Evolutionary conservation across 257 asterid species (phyloP), one percentile per base, ranked within the genome.

Genomic region (Cinchona pubescens): DNA sequence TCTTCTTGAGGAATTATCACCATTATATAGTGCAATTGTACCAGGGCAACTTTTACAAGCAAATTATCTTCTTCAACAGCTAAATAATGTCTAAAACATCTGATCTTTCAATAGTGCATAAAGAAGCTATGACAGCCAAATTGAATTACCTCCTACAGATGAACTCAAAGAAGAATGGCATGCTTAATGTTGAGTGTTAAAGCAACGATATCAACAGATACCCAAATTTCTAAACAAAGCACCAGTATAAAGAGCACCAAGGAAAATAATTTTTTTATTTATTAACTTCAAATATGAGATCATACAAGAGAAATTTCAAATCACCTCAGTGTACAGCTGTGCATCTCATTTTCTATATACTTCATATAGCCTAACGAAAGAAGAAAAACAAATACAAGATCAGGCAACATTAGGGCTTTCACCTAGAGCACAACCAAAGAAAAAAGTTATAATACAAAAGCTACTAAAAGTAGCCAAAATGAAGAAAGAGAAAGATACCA

Each of bases 401-500:
- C 61, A 84, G 46, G 32, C 30, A 76, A 78, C 76, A 76, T 46
- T 61, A 23, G 79, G 79, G 77, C 70, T 61, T n/a, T 83, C 81
- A 76, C 58, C 85, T 81, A 79, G 67, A 69, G 35, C 77, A 67
- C 71, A 77, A 77, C 76, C 51, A 43, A 37, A 60, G 69, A 69
- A 66, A 19, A 35, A 23, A 64, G 32, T 30, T 69, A 45, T 72
- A 75, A 79, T 58, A 64, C 71, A 79, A 27, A 56, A 51, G 72
- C 75, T 76, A 59, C 67, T 46, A 9, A 7, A 78, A 21, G 69
- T 55, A 66, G 69, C 74, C 67, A 37, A 72, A 68, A 27, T 65
- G 72, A 63, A 71, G 42, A 75, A 61, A 75, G 74, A 66, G 62
- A 75, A 53, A 75, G 82, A 65, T 81, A 79, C 86, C 80, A 82